phyloP scores from a whole-genome alignment of 441 rosid genomes.

The Erodium moschatum region DNA sequence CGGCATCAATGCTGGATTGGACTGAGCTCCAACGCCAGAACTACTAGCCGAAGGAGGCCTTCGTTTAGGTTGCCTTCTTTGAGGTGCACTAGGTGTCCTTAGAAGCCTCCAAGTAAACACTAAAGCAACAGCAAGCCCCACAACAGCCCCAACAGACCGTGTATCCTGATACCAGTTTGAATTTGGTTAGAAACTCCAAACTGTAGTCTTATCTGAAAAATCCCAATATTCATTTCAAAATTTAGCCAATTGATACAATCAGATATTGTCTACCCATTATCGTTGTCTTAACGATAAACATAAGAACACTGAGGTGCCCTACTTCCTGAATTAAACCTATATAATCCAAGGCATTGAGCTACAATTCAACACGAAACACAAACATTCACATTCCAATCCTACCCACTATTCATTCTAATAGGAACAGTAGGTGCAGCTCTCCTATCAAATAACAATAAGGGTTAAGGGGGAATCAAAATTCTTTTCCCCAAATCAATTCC shows the following conservation, averaged over 20 bases:
- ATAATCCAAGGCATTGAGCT: too few species aligned
- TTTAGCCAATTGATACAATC: background rate
- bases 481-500: conserved; percentile 1
- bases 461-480: background rate
- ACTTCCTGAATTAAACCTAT: background rate
- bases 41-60: conserved; percentile 42
- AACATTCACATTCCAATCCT: background rate
- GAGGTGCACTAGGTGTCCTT: conserved; percentile 54
- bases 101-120: conserved; percentile 72
- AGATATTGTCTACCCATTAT: background rate
- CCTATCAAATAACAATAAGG: background rate
- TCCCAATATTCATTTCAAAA: background rate
- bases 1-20: conserved; percentile 32
- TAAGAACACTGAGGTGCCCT: background rate
- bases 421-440: background rate
- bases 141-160: conserved; percentile 79
- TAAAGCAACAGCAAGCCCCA: conserved; percentile 86
- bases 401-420: background rate
- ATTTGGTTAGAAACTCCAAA: conserved; percentile 17
- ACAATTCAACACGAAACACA: too few species aligned
- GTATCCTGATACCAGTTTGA: conserved; percentile 46
- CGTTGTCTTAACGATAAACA: background rate
- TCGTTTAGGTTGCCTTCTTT: conserved; percentile 65
- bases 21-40: conserved; percentile 36
- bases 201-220: background rate